Base-by-base conservation (phyloP, 768 basidiomycete genomes). In the Grammothele lineata region DNA sequence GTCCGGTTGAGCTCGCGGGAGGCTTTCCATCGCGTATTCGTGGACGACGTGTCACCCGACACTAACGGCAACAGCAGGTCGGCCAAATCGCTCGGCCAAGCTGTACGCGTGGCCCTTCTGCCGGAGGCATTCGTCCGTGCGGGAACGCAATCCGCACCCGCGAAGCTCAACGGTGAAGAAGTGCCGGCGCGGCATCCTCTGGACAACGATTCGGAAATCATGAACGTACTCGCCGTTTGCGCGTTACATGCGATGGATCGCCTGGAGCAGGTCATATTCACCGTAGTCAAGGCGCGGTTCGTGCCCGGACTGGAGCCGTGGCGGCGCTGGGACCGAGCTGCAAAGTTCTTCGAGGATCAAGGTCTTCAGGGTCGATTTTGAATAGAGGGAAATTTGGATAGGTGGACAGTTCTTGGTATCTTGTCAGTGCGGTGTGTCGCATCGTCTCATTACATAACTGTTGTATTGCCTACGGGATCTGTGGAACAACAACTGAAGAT, bases 241-340 rank as follows among this genome's bases (percentile, higher is more conserved):
- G 40, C 51, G n/a, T 45, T 65, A 22, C 58, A 66, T 15, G 8
- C 58, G 3, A 37, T 70, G 3, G 70, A 69, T n/a, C 37, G 41
- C 0, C 5, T 77, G 7, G 76, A 79, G 57, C 57, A 60, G 45
- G 50, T 38, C 47, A 43, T 75, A 1, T 81, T 77, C 52, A 37
- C 48, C 0, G 19, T 62, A 3, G 51, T 61, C 5, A 54, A 66
- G 0, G 83, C 78, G 15, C 63, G 77, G 38, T 70, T 78, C 34
- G 76, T 83, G 0, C 53, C 50, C 11, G 79, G 78, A 1, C 58
- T 69, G 21, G 81, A 83, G 57, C 79, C 81, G 5, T 83, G 81
- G 81, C 58, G 54, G 24, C 58, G 64, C 37, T 76, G 80, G 81
- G 61, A 70, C 24, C 59, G 75, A 23, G 59, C 54, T 3, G 43